Conservation (phyloP, 1,284 basidiomycete species). For the Fomitopsis schrenkii region DNA sequence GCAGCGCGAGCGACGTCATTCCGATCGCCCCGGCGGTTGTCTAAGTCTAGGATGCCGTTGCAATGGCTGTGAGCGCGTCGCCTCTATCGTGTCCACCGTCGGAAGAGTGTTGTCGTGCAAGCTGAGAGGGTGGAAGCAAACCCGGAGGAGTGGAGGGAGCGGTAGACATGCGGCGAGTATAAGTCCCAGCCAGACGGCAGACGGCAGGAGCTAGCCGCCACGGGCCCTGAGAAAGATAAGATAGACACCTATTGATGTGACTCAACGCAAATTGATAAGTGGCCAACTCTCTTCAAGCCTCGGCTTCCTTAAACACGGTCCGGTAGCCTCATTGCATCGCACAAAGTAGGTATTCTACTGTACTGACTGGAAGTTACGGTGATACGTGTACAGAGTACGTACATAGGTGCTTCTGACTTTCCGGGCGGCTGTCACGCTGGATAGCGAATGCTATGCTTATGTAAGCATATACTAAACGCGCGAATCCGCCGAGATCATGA, state of each 20-base stretch:
- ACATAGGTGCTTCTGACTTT: too few species aligned
- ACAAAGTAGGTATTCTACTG: too few species aligned
- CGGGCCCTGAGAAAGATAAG: slow-evolving; percentile 1
- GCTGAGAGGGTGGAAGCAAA: slow-evolving; percentile 6
- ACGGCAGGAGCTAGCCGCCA: neutral
- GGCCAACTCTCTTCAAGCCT: too few species aligned
- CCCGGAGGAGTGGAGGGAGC: neutral
- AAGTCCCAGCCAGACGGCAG: neutral
- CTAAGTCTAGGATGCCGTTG: slow-evolving; percentile 9
- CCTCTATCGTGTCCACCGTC: slow-evolving; percentile 22
- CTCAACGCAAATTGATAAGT: too few species aligned
- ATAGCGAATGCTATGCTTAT: too few species aligned
- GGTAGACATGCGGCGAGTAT: slow-evolving; percentile 8
- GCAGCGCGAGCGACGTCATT: neutral
- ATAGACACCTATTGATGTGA: neutral
- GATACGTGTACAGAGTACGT: too few species aligned
- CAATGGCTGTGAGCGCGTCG: slow-evolving; percentile 23
- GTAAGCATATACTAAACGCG: too few species aligned
- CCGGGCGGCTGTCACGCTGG: too few species aligned
- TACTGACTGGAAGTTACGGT: too few species aligned
- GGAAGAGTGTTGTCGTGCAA: slow-evolving; percentile 20
- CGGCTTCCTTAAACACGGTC: too few species aligned
- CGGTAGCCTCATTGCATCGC: too few species aligned
- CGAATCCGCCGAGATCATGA: too few species aligned
- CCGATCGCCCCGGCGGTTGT: neutral